Base-by-base conservation (phyloP, 2,329 filamentous ascomycete species). In the Ustilaginoidea virens region DNA sequence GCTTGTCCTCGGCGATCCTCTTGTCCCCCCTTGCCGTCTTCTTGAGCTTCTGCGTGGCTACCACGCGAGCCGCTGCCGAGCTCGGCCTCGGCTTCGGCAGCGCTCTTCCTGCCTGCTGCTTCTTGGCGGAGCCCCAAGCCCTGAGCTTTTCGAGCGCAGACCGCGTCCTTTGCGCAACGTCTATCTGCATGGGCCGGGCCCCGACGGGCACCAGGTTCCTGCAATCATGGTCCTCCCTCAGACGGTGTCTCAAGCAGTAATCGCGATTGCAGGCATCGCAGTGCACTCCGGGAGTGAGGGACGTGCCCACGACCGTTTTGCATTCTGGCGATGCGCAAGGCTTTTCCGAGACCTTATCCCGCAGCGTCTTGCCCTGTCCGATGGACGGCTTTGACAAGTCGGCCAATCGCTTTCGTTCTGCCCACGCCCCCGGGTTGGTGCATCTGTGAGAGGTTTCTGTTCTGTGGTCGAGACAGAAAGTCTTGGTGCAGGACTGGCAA, bases 391-490 rank as follows among this genome's bases (percentile, higher is more conserved):
- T 57, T 7, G 65, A 52, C 8, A 72, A 58, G 41, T 70, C 59
- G 10, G 67, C 68, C 36, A 58, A 51, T 5, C 71, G 63, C 37
- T 58, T 58, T 15, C 67, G 62, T 45, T 61, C 59, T 11, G 72
- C 71, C 72, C 72, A 77, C 31, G 69, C 71, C 36, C 73, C 73
- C 2, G 56, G 60, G 28, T 69, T 60, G 29, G 56, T 42, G 53
- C 73, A 78, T 46, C 73, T 69, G 58, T 98, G 92, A 0, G 81
- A 60, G 13, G 72, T 69, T 59, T 96, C 87, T 44, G 74, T 78
- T 31, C 87, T 80, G 63, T 98, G 90, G 49, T 96, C 87, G 40
- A 92, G 78, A 52, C 92, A 98, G 60, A 75, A 98, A 11, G 79
- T 87, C 33, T 71, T 69, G 38, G 52, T 69, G 58, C 90, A 98